A percentile compares a stretch with the other conserved stretches of the same genome.
Conservation (phyloP, 2,329 filamentous ascomycete genomes). For the Rhinocladiella mackenziei region DNA sequence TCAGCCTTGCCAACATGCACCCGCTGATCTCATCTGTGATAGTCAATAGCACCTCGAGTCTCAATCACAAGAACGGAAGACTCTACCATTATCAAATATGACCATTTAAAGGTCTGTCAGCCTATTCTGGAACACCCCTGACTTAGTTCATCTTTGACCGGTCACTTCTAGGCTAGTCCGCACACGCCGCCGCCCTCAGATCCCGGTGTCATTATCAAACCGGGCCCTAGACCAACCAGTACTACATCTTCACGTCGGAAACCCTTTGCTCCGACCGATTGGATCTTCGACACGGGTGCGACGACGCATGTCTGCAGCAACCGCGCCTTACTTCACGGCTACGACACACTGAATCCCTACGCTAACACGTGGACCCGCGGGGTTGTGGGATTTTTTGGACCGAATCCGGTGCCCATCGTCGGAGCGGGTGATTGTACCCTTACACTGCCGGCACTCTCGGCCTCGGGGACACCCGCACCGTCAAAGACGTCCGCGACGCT, state of each 20-base stretch:
- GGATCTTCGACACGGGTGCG: slow-evolving; percentile 22
- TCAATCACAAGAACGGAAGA: slow-evolving; percentile 12
- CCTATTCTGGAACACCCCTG: too few species aligned
- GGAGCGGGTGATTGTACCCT: slow-evolving; percentile 16
- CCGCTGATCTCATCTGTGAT: neutral
- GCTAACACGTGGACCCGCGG: slow-evolving; percentile 1
- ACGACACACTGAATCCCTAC: slow-evolving; percentile 12
- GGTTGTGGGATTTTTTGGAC: slow-evolving; percentile 15
- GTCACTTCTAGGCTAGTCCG: neutral
- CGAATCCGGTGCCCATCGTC: slow-evolving; percentile 14
- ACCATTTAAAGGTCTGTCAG: too few species aligned
- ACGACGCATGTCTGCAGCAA: slow-evolving; percentile 18
- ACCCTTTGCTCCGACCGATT: slow-evolving; percentile 9
- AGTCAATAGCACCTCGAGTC: slow-evolving; percentile 12
- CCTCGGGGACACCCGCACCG: too few species aligned
- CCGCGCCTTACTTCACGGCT: slow-evolving; percentile 13
- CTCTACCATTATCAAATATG: slow-evolving; percentile 15
- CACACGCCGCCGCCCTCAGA: slow-evolving; percentile 8
- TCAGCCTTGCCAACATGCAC: neutral
- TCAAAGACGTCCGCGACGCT: too few species aligned
- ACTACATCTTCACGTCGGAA: slow-evolving; percentile 3
- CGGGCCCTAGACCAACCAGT: slow-evolving; percentile 3
- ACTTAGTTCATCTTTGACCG: neutral
- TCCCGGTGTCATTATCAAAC: slow-evolving; percentile 8
- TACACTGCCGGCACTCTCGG: neutral